Base-by-base conservation (phyloP, 805 yeast genomes). In the Grigorovia jiainica region DNA sequence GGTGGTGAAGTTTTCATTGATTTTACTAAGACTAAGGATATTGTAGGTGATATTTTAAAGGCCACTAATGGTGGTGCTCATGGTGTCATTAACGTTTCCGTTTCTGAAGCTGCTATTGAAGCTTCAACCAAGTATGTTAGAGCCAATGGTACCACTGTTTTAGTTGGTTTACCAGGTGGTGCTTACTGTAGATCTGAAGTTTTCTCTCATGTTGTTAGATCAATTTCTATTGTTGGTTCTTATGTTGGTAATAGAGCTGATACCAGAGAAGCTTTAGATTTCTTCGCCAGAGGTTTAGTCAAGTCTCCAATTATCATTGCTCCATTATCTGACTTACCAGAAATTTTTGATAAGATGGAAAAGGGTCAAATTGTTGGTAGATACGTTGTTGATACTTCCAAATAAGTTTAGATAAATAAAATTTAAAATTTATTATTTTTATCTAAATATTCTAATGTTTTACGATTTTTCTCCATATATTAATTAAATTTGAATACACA, bases 351-450 rank as follows among this genome's bases (percentile, higher is more conserved):
- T 51, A 71, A 76, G 63, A 87, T 87, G 95, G 82, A 74, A 65
- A 72, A 78, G 66, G 94, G 94, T 58, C 76, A 82, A 71, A 80
- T 87, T 58, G 75, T 80, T 52, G 95, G 95, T 61, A 77, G 95
- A 68, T 79, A 79, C 64, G 95, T 86, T 45, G 79, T 86, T 55
- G 95, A 86, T 73, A 78, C 82, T 41, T 63, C 71, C 46, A 75
- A 78, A 63, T 81, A 68, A 66, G 36, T 21, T 50, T 7, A 50
- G 39, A 16, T 34, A 48, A n/a, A 10, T 38, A 20, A 24, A 11
- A 3, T 5, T 36, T 18, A 31, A 30, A 36, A 7, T 41, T 44
- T 34, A 18, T 34, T 25, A 34, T 41, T 13, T 52, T 38, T 37
- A 48, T 43, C 35, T 30, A 16, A 30, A 19, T 32, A 21, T 18